phyloP scores from a whole-genome alignment of 805 yeast species.

The Scheffersomyces coipomensis region DNA sequence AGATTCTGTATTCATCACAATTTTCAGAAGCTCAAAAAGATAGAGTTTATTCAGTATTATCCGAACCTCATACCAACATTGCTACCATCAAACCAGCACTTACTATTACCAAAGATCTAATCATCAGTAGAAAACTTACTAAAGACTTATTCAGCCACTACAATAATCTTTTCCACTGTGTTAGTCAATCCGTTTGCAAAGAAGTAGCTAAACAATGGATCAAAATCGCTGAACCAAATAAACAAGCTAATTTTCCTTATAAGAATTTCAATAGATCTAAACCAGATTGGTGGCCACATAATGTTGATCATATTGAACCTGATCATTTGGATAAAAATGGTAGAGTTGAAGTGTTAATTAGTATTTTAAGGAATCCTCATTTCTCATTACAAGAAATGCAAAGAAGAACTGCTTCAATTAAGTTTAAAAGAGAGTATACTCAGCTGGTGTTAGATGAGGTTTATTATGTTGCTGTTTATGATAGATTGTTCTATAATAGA shows the following conservation, averaged over 20 bases:
- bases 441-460: slow-evolving; percentile 20
- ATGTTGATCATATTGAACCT: slow-evolving; percentile 64
- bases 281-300: slow-evolving; percentile 73
- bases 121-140: not conserved
- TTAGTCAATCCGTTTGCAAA: slow-evolving; percentile 47
- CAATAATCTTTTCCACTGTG: slow-evolving; percentile 12
- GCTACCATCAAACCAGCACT: slow-evolving; percentile 6
- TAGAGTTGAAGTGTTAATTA: slow-evolving; percentile 48
- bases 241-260: slow-evolving; percentile 64
- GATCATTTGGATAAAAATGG: slow-evolving; percentile 66
- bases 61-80: not conserved
- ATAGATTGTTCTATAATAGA: slow-evolving; percentile 17
- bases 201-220: slow-evolving; percentile 68
- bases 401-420: slow-evolving; percentile 7
- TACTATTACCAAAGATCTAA: not conserved
- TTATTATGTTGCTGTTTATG: slow-evolving; percentile 23
- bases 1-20: slow-evolving; percentile 1
- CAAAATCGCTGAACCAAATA: slow-evolving; percentile 59
- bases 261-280: slow-evolving; percentile 44
- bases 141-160: slow-evolving; percentile 13
- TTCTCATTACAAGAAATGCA: slow-evolving; percentile 11
- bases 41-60: slow-evolving; percentile 2
- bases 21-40: slow-evolving; percentile 2
- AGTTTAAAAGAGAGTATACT: slow-evolving; percentile 8
- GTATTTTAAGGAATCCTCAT: slow-evolving; percentile 26